A percentile compares a stretch with the other conserved stretches of the same genome.
Evolutionary conservation across 495 filamentous ascomycete genomes (phyloP).

Genomic region (Podospora tetraspora): DNA sequence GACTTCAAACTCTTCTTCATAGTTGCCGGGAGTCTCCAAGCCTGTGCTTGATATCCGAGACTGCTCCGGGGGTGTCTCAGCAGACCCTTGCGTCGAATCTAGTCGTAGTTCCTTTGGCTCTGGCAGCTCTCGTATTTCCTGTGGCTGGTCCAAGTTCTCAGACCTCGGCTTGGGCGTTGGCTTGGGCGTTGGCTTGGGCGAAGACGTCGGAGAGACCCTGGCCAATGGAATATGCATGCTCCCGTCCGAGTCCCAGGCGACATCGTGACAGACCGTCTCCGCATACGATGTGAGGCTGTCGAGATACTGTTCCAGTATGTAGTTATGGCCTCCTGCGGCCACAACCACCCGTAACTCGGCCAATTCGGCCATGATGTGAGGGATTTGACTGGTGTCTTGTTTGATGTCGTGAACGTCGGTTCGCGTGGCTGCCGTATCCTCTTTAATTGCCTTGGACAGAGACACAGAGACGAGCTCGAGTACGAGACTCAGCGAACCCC

Average conservation of each 20-base stretch:
- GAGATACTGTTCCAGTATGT: conserved; percentile 18
- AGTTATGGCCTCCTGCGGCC: conserved; percentile 4
- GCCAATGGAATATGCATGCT: background rate
- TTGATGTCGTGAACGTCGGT: conserved; percentile 12
- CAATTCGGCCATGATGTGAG: conserved; percentile 22
- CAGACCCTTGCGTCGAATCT: too few species aligned
- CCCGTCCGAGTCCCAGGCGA: background rate
- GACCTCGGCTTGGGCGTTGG: too few species aligned
- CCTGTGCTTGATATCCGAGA: too few species aligned
- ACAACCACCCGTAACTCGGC: conserved; percentile 15
- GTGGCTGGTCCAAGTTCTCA: too few species aligned
- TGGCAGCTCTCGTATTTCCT: too few species aligned
- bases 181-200: background rate
- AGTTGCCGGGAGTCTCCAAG: too few species aligned
- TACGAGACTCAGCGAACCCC: conserved; percentile 21
- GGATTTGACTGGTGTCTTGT: conserved; percentile 15
- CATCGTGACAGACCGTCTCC: conserved; percentile 15
- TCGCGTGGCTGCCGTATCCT: conserved; percentile 4
- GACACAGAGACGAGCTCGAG: conserved; percentile 25
- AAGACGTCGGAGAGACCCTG: background rate
- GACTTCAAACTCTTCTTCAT: too few species aligned
- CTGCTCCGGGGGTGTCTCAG: too few species aligned
- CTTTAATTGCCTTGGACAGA: conserved; percentile 7
- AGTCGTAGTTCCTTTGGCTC: too few species aligned
- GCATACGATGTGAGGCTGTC: conserved; percentile 23